phyloP scores from a whole-genome alignment of 2,329 filamentous ascomycete species.

The Rhinocladiella mackenziei region DNA sequence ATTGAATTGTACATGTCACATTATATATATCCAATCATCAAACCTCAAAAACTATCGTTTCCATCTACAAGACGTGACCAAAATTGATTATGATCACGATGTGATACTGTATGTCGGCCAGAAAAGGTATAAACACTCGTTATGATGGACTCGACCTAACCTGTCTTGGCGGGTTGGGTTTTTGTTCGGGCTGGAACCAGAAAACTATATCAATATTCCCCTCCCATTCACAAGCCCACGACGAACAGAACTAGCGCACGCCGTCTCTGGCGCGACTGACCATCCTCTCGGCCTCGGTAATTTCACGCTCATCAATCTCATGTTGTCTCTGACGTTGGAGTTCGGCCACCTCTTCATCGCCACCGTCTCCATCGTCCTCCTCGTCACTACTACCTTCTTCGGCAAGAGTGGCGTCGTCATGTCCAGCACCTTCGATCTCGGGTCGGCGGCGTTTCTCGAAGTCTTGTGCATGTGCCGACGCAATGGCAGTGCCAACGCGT shows the following conservation, averaged over 20 bases:
- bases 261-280: neutral
- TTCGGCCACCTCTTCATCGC: constrained; percentile 14
- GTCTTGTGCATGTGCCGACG: constrained; percentile 81
- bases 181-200: neutral
- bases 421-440: constrained; percentile 37
- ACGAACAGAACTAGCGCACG: neutral
- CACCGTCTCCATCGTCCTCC: constrained; percentile 11
- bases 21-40: too few species aligned
- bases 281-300: constrained; percentile 6
- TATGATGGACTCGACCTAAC: too few species aligned
- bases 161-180: too few species aligned
- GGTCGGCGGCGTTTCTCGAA: constrained; percentile 73
- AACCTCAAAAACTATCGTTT: too few species aligned
- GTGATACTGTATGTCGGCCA: too few species aligned
- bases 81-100: too few species aligned
- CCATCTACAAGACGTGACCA: too few species aligned
- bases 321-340: constrained; percentile 7
- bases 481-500: constrained; percentile 65
- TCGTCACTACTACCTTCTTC: constrained; percentile 3
- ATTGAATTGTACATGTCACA: too few species aligned
- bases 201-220: too few species aligned
- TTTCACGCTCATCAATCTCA: constrained; percentile 1
- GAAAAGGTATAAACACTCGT: too few species aligned
- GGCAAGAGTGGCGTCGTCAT: constrained; percentile 28
- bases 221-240: too few species aligned